Evolutionary conservation across 2,329 filamentous ascomycete genomes (phyloP), one percentile per base, ranked within the genome.

Genomic region (Aspergillus sp.): DNA sequence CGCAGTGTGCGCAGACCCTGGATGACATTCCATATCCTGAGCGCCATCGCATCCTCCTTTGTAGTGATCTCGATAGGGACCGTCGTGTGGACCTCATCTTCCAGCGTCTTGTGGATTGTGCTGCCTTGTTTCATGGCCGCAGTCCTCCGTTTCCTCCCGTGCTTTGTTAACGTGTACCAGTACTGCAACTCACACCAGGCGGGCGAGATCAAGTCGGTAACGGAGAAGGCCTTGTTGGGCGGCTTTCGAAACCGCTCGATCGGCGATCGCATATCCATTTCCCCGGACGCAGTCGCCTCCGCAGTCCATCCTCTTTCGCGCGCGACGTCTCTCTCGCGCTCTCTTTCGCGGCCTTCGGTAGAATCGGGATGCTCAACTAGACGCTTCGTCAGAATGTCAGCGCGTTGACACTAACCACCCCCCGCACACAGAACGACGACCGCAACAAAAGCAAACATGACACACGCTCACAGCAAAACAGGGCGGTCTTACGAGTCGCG

Each of bases 151-250:
- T 88, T 92, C 52, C 82, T 83, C 1, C 93, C 94, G 65, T 87
- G 83, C 50, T 83, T 85, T 3, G 86, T 89, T 50, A 99, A 79
- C 0, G 85, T 89, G 73, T 95, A 96, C 78, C 85, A 91, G 64
- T 96, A 95, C 69, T 97, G 92, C 53, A 97, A 71, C 71, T 99
- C 93, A 69, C 94, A 99, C 94, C 94, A 99, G 7, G 92, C 87
- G 2, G 92, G 92, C 1, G 90, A 88, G 0, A 92, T 84, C 20
- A 97, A 75, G 69, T 99, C 94, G 2, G 89, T 91, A 1, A 97
- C 94, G 0, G 89, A 90, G 7, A 97, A 79, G 0, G 89, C 84
- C 66, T 90, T 93, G 64, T 81, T 86, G 0, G 90, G 90, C 51
- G 82, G 85, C 1, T 84, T 84, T 35, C 92, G 86, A 63, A 95